These are phyloP conservation scores for Gamarada debralockiae DNA, from an alignment of 495 filamentous ascomycete genomes.

Conservation along the genomic window DNA sequence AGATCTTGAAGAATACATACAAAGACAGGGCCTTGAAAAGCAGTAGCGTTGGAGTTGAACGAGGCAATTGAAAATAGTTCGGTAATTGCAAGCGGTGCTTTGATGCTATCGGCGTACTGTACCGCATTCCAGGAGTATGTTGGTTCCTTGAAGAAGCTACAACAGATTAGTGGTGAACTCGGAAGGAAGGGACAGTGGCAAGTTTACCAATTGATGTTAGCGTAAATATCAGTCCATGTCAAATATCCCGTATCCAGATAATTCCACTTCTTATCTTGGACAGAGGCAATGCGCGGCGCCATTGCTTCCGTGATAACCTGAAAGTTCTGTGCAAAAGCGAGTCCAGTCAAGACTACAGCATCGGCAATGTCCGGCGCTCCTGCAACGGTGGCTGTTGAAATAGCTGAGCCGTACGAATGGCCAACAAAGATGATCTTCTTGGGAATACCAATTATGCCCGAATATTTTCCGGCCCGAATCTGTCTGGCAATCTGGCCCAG, in stretches of 20 bases:
- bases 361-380: conserved; percentile 1
- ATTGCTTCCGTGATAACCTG: neutral
- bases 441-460: conserved; percentile 22
- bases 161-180: no score
- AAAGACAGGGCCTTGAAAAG: no score
- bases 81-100: no score
- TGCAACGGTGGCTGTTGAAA: conserved; percentile 32
- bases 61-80: no score
- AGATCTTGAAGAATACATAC: no score
- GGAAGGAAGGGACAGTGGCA: no score
- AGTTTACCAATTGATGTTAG: conserved; percentile 5
- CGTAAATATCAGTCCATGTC: conserved; percentile 2
- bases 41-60: no score
- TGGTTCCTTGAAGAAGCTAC: no score
- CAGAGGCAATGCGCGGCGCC: conserved; percentile 2
- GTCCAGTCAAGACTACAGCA: conserved; percentile 8
- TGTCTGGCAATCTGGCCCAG: neutral
- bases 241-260: conserved; percentile 2
- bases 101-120: no score
- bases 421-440: conserved; percentile 51
- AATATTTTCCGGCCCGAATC: conserved; percentile 8
- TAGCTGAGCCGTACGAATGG: conserved; percentile 46
- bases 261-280: neutral
- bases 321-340: neutral
- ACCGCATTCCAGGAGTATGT: no score